phyloP scores from a whole-genome alignment of 805 yeast species.

The Spathaspora passalidarum region DNA sequence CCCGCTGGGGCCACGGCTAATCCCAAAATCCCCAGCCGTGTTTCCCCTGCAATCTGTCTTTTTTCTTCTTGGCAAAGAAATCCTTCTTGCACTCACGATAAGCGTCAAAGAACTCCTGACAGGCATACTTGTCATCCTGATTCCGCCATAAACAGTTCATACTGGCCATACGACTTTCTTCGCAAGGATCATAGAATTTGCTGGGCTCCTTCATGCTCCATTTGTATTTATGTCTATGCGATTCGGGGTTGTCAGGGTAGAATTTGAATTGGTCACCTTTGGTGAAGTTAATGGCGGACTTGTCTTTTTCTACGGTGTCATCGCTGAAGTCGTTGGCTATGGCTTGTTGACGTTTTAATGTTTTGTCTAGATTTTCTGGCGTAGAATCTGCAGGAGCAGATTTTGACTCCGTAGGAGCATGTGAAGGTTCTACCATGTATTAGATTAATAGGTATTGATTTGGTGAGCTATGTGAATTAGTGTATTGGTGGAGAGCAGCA shows the following conservation, averaged over 20 bases:
- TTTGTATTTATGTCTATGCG: slow-evolving; percentile 60
- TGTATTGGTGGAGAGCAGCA: too few relatives aligned
- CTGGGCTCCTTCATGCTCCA: slow-evolving; percentile 79
- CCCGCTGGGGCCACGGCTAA: background rate
- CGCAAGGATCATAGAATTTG: slow-evolving; percentile 89
- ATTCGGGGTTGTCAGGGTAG: slow-evolving; percentile 87
- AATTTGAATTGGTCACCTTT: slow-evolving; percentile 59
- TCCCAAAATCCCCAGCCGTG: slow-evolving; percentile 40
- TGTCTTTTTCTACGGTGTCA: slow-evolving; percentile 31
- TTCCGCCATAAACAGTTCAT: slow-evolving; percentile 79
- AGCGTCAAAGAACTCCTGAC: slow-evolving; percentile 81
- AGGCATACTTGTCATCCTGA: slow-evolving; percentile 61
- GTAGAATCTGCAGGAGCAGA: background rate
- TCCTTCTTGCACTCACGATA: slow-evolving; percentile 85
- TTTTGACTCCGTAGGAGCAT: background rate
- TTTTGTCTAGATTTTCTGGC: background rate
- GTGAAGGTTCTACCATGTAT: too few relatives aligned
- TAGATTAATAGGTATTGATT: too few relatives aligned
- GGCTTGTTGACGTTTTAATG: background rate
- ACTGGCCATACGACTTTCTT: slow-evolving; percentile 84
- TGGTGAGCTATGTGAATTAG: too few relatives aligned
- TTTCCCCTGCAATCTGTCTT: slow-evolving; percentile 34
- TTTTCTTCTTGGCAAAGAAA: slow-evolving; percentile 36
- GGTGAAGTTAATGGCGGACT: slow-evolving; percentile 51
- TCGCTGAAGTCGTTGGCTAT: slow-evolving; percentile 7